A percentile compares a stretch with the other conserved stretches of the same genome.
These are phyloP conservation scores for Zymoseptoria pseudotritici DNA, from an alignment of 2,329 filamentous ascomycete species.

Conservation along the genomic window DNA sequence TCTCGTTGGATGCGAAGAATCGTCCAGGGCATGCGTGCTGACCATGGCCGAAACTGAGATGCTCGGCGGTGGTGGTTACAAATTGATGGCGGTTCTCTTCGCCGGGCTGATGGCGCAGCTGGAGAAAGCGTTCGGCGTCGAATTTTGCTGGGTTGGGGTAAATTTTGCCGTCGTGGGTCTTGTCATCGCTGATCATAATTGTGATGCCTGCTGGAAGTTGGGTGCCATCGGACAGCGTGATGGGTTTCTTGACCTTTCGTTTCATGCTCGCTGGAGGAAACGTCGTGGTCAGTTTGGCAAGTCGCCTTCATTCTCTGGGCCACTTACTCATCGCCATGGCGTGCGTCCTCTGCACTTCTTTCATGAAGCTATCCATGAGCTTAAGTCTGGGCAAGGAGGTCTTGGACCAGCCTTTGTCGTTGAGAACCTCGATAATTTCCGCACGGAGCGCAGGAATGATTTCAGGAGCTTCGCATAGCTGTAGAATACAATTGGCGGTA, in stretches of 20 bases:
- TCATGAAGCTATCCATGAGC: slow-evolving; percentile 28
- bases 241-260: slow-evolving; percentile 13
- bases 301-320: no score
- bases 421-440: slow-evolving; percentile 20
- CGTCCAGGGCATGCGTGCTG: slow-evolving; percentile 28
- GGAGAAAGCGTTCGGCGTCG: slow-evolving; percentile 15
- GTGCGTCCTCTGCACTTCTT: slow-evolving; percentile 22
- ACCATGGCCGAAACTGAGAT: slow-evolving; percentile 25
- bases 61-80: slow-evolving; percentile 10
- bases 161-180: slow-evolving; percentile 8
- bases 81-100: not conserved
- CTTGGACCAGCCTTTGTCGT: slow-evolving; percentile 24
- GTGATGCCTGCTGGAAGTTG: slow-evolving; percentile 17
- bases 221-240: slow-evolving; percentile 21
- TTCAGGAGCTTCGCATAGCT: slow-evolving; percentile 19
- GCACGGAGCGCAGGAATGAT: slow-evolving; percentile 21
- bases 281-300: slow-evolving; percentile 1
- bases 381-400: slow-evolving; percentile 23
- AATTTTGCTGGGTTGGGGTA: slow-evolving; percentile 15
- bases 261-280: slow-evolving; percentile 13
- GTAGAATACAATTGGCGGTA: slow-evolving; percentile 14
- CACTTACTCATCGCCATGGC: not conserved
- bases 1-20: slow-evolving; percentile 27
- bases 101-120: slow-evolving; percentile 8
- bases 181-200: slow-evolving; percentile 2